Base-by-base conservation (phyloP, 345 rosid species). In the Gossypium arboreum region DNA sequence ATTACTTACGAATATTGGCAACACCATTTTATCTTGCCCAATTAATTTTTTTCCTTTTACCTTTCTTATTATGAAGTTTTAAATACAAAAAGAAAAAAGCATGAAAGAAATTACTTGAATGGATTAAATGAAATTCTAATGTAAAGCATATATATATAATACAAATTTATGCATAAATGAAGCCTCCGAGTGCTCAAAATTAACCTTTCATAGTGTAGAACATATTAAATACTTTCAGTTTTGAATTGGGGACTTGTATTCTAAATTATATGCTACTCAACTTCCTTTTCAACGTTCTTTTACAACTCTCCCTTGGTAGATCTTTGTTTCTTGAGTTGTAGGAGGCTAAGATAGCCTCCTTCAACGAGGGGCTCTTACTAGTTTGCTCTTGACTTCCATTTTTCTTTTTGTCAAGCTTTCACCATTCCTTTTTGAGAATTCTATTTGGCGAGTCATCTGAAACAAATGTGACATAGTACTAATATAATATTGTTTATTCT, bases 341-440 rank as follows among this genome's bases (percentile, higher is more conserved):
- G 7, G 12, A 68, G 7, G 65, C 15, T 68, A 0, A 88, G 78
- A 3, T 29, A 29, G 34, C 34, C 4, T 16, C 73, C 73, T 11
- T 81, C 85, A 0, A 81, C 1, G 0, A 86, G 87, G 1, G 75
- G 39, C 64, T 83, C 83, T 89, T 88, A 90, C 89, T 87, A 84
- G 47, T 68, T 24, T 63, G 77, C 13, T 7, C 58, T 56, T 68
- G 62, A 44, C 48, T 65, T 1, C 56, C 79, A 52, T 74, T 81
- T 20, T 70, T 80, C 61, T 79, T 75, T 58, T 43, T 18, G 25
- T 78, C 79, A 1, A 92, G 70, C 66, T 80, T 87, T 84, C 81
- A 0, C 79, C 84, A 6, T 72, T 77, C 76, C 62, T 84, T 61
- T 56, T 86, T 70, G 85, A 88, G 9, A 0, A 56, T 47, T 88